A percentile compares a stretch with the other conserved stretches of the same genome.
Conservation (phyloP, 2,329 filamentous ascomycete species). For the Neopestalotiopsis rosae region DNA sequence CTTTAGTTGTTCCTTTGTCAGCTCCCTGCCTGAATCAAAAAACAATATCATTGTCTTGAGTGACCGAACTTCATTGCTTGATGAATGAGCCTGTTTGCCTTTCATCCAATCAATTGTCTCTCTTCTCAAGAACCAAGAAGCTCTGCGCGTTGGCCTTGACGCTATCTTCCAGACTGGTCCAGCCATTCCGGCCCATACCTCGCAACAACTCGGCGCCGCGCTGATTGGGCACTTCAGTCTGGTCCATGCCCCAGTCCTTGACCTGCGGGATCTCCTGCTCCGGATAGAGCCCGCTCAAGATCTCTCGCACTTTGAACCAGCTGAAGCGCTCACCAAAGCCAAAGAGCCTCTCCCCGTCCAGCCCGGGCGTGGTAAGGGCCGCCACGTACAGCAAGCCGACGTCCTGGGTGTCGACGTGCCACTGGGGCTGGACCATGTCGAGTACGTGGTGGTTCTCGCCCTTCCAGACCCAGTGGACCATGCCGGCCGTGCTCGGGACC, state of each 20-base stretch:
- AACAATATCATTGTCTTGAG: not conserved
- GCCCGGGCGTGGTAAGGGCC: not conserved
- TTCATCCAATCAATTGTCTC: not conserved
- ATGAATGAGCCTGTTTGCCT: not conserved
- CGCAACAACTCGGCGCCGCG: conserved; percentile 9
- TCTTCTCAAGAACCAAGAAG: conserved; percentile 19
- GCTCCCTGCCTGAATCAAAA: not conserved
- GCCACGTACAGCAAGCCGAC: conserved; percentile 37
- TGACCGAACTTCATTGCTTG: not conserved
- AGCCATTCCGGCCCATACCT: conserved; percentile 5
- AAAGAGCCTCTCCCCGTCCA: conserved; percentile 4
- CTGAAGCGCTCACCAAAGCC: conserved; percentile 11
- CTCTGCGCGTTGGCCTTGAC: conserved; percentile 29
- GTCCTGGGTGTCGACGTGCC: conserved; percentile 37
- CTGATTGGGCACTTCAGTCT: conserved; percentile 4
- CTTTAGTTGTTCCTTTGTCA: not conserved
- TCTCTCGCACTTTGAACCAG: conserved; percentile 2
- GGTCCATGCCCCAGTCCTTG: conserved; percentile 2
- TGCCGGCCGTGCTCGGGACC: conserved; percentile 37
- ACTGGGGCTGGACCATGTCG: conserved; percentile 33
- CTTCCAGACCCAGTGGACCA: conserved; percentile 38
- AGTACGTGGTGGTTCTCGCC: conserved; percentile 18
- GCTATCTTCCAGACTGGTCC: conserved; percentile 27
- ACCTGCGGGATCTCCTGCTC: conserved; percentile 29
- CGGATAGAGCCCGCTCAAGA: conserved; percentile 32